Base-by-base conservation (phyloP, 805 yeast species). In the Helenozyma baotianmanensis region DNA sequence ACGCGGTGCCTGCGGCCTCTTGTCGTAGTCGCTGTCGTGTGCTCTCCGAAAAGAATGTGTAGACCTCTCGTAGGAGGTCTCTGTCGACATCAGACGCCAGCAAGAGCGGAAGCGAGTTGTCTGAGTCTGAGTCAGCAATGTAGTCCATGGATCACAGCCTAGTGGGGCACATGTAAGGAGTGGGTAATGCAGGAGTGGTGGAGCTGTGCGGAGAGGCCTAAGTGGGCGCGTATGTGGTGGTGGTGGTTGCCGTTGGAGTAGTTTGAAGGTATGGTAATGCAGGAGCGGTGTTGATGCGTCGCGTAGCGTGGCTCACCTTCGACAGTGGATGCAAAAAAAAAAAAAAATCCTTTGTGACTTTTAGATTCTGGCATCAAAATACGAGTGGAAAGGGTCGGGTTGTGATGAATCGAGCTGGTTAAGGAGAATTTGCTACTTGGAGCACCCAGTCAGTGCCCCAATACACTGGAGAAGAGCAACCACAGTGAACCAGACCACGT, bases 71-170 rank as follows among this genome's bases (percentile, higher is more conserved):
- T 15, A 45, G 33, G 13, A 28, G 38, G n/a, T 15, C 34, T 5
- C 23, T 12, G 21, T 45, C 48, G 14, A 45, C 30, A n/a, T 36
- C 42, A 18, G 42, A 34, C 22, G 30, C 23, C 14, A 40, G 15
- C 18, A 45, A 27, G 11, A 13, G 26, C 21, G 48, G 47, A 6
- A 44, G 43, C 25, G 43, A 29, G 38, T 42, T 46, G 33, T 44
- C 48, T 29, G 39, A 30, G 27, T 46, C 50, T 31, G 50, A 46
- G 43, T 46, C 50, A 32, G 45, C 25, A 36, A 39, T 36, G 30
- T 24, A 27, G 30, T 44, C 47, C 47, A 42, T 44, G 8, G 34
- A 35, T 26, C 23, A 30, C 18, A 9, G 13, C 10, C 3, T 16
- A 15, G 32, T 9, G 21, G 11, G n/a, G 16, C 14, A 14, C 21